Percentiles rank a stretch among this genome's conserved stretches.
phyloP scores from a whole-genome alignment of 495 filamentous ascomycete genomes.

The Aspergillus asperescens region DNA sequence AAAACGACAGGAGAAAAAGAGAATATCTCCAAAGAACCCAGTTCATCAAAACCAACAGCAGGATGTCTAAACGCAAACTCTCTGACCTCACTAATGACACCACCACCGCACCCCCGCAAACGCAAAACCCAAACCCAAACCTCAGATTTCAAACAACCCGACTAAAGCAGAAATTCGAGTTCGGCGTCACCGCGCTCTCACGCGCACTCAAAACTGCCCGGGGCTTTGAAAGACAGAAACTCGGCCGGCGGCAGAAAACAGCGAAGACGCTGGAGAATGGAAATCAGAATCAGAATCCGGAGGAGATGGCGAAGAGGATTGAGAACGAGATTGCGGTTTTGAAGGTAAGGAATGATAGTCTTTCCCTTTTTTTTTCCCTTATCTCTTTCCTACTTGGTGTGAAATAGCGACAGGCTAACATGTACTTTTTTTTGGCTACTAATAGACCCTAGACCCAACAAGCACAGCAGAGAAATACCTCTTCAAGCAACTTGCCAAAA shows the following conservation, averaged over 20 bases:
- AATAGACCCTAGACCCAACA: conserved; percentile 55
- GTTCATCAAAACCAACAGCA: not conserved
- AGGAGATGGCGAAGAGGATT: conserved; percentile 47
- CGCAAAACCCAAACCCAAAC: conserved; percentile 15
- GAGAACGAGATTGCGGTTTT: conserved; percentile 67
- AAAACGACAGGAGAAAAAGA: not conserved
- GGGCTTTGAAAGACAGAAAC: conserved; percentile 85
- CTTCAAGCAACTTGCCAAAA: conserved; percentile 66
- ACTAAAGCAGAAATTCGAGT: conserved; percentile 51
- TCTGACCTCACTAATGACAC: conserved; percentile 24
- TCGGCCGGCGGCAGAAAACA: conserved; percentile 68
- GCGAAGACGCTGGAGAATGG: conserved; percentile 36
- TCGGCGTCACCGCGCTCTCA: conserved; percentile 55
- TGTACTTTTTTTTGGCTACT: conserved; percentile 30
- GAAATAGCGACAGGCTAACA: too few species aligned
- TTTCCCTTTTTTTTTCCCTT: not conserved
- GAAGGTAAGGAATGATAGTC: conserved; percentile 56
- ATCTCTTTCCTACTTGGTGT: not conserved
- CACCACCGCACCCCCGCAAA: conserved; percentile 6
- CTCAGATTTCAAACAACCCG: conserved; percentile 33
- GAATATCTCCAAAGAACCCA: not conserved
- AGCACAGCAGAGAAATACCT: conserved; percentile 64
- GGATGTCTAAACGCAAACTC: conserved; percentile 48
- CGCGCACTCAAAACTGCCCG: conserved; percentile 72
- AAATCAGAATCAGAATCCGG: not conserved